Evolutionary conservation across 768 basidiomycete species (phyloP), one percentile per base, ranked within the genome.

Genomic region (Pleurotus platypus): DNA sequence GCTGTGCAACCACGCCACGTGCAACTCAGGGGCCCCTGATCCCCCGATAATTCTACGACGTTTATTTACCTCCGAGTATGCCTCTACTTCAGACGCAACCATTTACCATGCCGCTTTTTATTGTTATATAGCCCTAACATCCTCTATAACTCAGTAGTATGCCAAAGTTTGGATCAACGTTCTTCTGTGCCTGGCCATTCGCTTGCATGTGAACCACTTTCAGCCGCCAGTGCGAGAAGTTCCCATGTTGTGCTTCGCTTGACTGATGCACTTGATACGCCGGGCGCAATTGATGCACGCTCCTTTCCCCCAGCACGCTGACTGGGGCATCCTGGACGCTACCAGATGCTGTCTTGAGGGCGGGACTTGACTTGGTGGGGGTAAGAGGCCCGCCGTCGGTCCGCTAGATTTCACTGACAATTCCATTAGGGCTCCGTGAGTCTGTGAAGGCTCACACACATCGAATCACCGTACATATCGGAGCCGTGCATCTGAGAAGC

Each of bases 131-230:
- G 35, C 35, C 39, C 9, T 16, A 53, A 12, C 5, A 39, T 35
- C 13, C n/a, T 16, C 49, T 13, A 6, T 39, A 15, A 24, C 16
- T 24, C 39, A 22, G n/a, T 30, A 16, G 15, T 30, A 51, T 15
- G 27, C 49, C 8, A 54, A n/a, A n/a, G 35, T n/a, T 40, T 22
- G 11, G 18, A 54, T 45, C 53, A 37, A 27, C 40, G 20, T 45
- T 45, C 42, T 45, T 45, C 47, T 38, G 63, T 63, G 58, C 62
- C 63, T 62, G 62, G 53, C 58, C 60, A 63, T 47, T 62, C 59
- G 61, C 40, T 56, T 56, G 38, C 55, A 27, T 26, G 46, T 22
- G 22, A 46, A 37, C 39, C 50, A 35, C 49, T 51, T 51, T 51
- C 49, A 54, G 51, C 13, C 51, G 35, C 38, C 38, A 38, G 11